Evolutionary conservation across 176 grass and related monocot genomes (phyloP), one percentile per base, ranked within the genome.

Genomic region (Oryza nivara): DNA sequence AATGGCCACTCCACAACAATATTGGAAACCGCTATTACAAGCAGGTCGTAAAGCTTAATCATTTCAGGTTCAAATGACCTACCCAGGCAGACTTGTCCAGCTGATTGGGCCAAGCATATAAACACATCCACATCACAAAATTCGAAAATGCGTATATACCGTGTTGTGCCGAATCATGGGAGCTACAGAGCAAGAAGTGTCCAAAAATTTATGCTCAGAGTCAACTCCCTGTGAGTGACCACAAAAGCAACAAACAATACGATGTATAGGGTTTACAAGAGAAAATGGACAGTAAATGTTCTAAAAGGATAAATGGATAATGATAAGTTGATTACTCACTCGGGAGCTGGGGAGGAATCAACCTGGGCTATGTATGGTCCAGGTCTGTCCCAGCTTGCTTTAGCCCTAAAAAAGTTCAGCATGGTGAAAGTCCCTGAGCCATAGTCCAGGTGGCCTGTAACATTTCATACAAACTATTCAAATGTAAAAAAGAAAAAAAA

Each of bases 1-100:
- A 83, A 79, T 79, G 80, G 68, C 60, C 67, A 22, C 68, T 67
- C 81, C 81, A 79, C 58, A 58, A 35, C 58, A 75, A 75, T 75
- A 76, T 68, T 76, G 64, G 46, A 84, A 84, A 54, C 14, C 82
- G 43, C 66, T 54, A 25, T 11, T 38, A 67, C 65, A 68, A 43
- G 45, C 63, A 68, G 35, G 52, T 68, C 63, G 6, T 68, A 82
- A 82, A 44, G 68, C 73, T 41, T 40, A 84, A 84, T 84, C 46
- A 68, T 76, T 54, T 68, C 73, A 35, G 82, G 11, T 75, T 75
- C 72, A 67, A 75, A 36, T 76, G 48, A 11, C 49, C 73, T 56
- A 76, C 48, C 46, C 15, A 38, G 49, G 54, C 30, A 58, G 28
- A 56, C 17, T 36, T 76, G 49, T 36, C 72, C 11, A 58, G 4